A percentile compares a stretch with the other conserved stretches of the same genome.
These are phyloP conservation scores for Colletotrichum sp. DNA, from an alignment of 2,329 filamentous ascomycete genomes.

Conservation along the genomic window DNA sequence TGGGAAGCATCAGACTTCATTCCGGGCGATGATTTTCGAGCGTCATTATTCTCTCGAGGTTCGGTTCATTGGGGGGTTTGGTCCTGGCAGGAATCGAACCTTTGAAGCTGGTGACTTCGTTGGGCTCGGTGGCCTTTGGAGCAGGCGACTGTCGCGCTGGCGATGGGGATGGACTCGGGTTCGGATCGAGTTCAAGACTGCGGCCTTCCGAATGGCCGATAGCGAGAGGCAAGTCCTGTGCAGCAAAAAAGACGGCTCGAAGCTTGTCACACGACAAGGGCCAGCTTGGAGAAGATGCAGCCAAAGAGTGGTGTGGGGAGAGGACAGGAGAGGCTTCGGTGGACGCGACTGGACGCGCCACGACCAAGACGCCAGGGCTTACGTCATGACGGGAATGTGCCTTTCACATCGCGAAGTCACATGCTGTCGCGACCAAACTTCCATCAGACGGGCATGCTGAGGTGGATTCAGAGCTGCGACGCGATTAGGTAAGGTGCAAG, in stretches of 20 bases:
- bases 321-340: not conserved
- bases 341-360: not conserved
- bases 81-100: not conserved
- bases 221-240: not conserved
- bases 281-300: not conserved
- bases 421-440: not conserved
- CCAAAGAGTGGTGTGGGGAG: not conserved
- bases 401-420: not conserved
- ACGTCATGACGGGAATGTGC: not conserved
- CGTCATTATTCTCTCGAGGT: not conserved
- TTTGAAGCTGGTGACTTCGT: not conserved
- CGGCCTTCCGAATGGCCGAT: not conserved
- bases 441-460: too few relatives aligned
- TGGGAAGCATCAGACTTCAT: not conserved
- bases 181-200: not conserved
- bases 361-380: not conserved
- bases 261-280: not conserved
- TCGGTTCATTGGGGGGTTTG: not conserved
- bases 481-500: not conserved
- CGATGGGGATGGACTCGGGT: not conserved
- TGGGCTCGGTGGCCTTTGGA: not conserved
- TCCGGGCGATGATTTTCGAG: not conserved
- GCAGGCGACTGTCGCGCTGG: not conserved
- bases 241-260: not conserved
- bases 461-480: not conserved